These are phyloP conservation scores for Camellia sinensis DNA, from an alignment of 148 eudicot species.

Conservation along the genomic window DNA sequence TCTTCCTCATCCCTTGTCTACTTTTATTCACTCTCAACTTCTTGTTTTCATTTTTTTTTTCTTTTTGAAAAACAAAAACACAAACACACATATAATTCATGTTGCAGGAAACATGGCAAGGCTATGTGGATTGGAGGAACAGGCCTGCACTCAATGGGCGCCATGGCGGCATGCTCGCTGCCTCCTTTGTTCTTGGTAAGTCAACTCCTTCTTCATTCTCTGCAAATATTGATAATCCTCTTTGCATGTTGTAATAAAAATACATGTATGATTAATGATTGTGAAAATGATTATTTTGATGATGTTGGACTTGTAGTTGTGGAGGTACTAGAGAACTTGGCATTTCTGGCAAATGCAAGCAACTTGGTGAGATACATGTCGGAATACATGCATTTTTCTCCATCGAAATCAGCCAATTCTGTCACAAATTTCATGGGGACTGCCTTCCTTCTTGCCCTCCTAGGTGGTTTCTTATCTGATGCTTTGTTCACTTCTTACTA, in stretches of 20 bases:
- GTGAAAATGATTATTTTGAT: too few relatives aligned
- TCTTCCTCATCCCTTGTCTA: background rate
- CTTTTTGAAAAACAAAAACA: too few relatives aligned
- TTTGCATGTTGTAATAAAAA: too few relatives aligned
- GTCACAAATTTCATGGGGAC: constrained; percentile 90
- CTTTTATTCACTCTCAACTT: background rate
- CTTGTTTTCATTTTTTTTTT: background rate
- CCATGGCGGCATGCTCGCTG: constrained; percentile 58
- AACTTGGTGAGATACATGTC: constrained; percentile 60
- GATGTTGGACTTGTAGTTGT: constrained; percentile 28
- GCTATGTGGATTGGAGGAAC: constrained; percentile 47
- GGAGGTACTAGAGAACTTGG: constrained; percentile 75
- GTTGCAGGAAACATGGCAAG: constrained; percentile 49
- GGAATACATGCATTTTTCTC: constrained; percentile 64
- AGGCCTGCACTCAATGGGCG: constrained; percentile 41
- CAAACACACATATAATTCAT: background rate
- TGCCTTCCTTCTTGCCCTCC: constrained; percentile 64
- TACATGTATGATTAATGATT: too few relatives aligned
- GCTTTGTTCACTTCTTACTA: constrained; percentile 60
- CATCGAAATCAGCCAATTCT: constrained; percentile 46
- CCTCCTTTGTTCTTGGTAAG: constrained; percentile 50
- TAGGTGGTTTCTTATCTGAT: constrained; percentile 76
- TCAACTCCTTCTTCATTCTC: background rate
- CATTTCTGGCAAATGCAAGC: constrained; percentile 81
- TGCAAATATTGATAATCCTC: too few relatives aligned